Conservation (phyloP, 2,329 filamentous ascomycete species). For the Colletotrichum tanaceti region DNA sequence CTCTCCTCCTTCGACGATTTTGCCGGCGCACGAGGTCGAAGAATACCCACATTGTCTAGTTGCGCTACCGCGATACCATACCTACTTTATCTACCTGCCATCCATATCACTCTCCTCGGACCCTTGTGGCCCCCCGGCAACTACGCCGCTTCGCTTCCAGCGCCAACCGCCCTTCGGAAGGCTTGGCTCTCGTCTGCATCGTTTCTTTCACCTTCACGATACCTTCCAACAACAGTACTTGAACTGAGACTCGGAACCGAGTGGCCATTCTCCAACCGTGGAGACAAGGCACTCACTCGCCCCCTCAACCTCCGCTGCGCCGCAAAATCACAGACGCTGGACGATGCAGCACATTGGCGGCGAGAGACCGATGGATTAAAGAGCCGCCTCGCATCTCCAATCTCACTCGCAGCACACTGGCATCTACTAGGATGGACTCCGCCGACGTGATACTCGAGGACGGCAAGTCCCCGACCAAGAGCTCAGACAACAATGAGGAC, state of each 20-base stretch:
- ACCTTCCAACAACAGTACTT: background rate
- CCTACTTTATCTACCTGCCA: too few relatives aligned
- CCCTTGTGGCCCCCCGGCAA: constrained; percentile 21
- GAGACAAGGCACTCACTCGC: constrained; percentile 6
- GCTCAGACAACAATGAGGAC: constrained; percentile 51
- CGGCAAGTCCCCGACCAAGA: constrained; percentile 47
- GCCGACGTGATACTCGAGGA: constrained; percentile 43
- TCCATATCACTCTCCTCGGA: constrained; percentile 1
- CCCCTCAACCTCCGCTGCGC: constrained; percentile 1
- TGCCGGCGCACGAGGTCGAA: constrained; percentile 30
- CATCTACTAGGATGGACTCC: constrained; percentile 47
- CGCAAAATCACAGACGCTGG: constrained; percentile 12
- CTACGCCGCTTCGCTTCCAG: constrained; percentile 16
- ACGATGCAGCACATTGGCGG: constrained; percentile 22
- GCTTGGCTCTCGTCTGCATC: background rate
- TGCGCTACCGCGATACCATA: constrained; percentile 24
- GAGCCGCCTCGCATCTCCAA: constrained; percentile 20
- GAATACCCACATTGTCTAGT: constrained; percentile 27
- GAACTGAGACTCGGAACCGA: constrained; percentile 3
- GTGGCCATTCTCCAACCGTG: background rate
- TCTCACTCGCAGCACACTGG: constrained; percentile 28
- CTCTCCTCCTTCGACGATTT: constrained; percentile 23
- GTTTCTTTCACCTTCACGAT: background rate
- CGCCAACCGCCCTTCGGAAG: background rate
- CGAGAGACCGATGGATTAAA: constrained; percentile 32